Conservation (phyloP, 2,329 filamentous ascomycete genomes). For the Setomelanomma holmii region DNA sequence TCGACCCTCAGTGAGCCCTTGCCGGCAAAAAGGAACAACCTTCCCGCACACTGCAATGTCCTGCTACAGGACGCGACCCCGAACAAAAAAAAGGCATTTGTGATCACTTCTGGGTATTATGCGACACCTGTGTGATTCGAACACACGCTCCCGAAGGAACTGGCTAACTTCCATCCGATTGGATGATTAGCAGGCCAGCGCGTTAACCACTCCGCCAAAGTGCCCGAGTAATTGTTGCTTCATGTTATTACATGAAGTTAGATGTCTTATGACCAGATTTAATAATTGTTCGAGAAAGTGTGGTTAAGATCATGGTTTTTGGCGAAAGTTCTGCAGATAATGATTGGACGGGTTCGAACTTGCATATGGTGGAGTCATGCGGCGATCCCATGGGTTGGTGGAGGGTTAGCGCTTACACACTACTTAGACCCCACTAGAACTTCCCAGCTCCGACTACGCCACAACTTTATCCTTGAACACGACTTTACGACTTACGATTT, state of each 20-base stretch:
- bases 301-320: too few species aligned
- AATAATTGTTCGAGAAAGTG: not conserved
- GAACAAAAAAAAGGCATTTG: not conserved
- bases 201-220: conserved; percentile 22
- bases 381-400: not conserved
- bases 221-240: too few species aligned
- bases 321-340: too few species aligned
- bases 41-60: too few species aligned
- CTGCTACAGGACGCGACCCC: too few species aligned
- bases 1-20: too few species aligned
- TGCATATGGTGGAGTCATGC: not conserved
- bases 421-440: not conserved
- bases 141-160: conserved; percentile 42
- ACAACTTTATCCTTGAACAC: not conserved
- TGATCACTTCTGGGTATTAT: conserved; percentile 3
- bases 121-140: conserved; percentile 41
- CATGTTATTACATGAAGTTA: too few species aligned
- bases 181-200: conserved; percentile 33
- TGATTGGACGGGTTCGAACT: too few species aligned
- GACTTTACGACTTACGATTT: not conserved
- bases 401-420: not conserved
- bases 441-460: not conserved
- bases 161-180: conserved; percentile 25
- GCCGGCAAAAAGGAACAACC: too few species aligned
- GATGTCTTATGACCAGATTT: too few species aligned